Percentiles rank a stretch among this genome's conserved stretches.
Evolutionary conservation across 805 yeast genomes (phyloP).

Genomic region (Saccharomycopsis sp.): DNA sequence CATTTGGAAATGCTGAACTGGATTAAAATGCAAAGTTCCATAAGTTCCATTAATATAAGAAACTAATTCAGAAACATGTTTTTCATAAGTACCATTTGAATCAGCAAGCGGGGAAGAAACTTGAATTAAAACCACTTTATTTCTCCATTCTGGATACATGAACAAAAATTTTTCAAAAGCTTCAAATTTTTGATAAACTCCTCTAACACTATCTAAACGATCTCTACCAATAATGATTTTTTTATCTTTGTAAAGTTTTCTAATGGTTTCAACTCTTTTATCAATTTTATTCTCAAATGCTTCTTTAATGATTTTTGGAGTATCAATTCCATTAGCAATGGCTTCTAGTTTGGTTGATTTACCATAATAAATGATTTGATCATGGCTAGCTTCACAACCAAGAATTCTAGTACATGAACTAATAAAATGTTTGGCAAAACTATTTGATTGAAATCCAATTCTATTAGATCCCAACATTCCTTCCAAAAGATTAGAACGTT

Average conservation of each 20-base stretch:
- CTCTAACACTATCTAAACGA: conserved; percentile 81
- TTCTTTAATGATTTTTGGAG: conserved; percentile 53
- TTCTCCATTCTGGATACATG: conserved; percentile 88
- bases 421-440: conserved; percentile 84
- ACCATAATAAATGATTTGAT: conserved; percentile 63
- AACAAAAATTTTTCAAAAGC: conserved; percentile 84
- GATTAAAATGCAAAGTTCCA: conserved; percentile 74
- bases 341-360: conserved; percentile 62
- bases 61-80: conserved; percentile 74
- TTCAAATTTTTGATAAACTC: conserved; percentile 85
- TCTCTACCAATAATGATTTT: conserved; percentile 91
- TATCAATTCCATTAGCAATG: conserved; percentile 85
- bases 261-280: conserved; percentile 54
- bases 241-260: conserved; percentile 49
- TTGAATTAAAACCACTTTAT: conserved; percentile 79
- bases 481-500: conserved; percentile 70
- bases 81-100: conserved; percentile 37
- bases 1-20: conserved; percentile 89
- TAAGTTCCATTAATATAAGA: conserved; percentile 74
- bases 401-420: conserved; percentile 81
- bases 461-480: conserved; percentile 88
- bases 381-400: conserved; percentile 63
- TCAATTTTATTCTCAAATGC: conserved; percentile 37
- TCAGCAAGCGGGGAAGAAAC: conserved; percentile 76
- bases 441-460: conserved; percentile 75